Percentiles rank a stretch among this genome's conserved stretches.
phyloP scores from a whole-genome alignment of 2,329 filamentous ascomycete species.

The Xylaria sp. region DNA sequence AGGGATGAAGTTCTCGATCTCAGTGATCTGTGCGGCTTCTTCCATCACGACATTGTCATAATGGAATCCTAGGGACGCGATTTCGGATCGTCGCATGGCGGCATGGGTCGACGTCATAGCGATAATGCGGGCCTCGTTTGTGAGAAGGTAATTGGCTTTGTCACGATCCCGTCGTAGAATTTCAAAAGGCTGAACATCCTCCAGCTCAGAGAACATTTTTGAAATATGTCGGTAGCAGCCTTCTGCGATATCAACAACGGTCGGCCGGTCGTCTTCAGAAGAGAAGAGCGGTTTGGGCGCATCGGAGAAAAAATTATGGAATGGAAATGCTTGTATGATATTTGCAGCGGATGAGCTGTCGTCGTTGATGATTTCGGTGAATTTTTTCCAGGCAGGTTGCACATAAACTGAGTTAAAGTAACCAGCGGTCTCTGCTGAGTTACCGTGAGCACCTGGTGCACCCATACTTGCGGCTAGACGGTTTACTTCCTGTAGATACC shows the following conservation, averaged over 20 bases:
- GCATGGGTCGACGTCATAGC: conserved; percentile 99
- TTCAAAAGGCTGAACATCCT: conserved; percentile 94
- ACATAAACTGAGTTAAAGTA: conserved; percentile 97
- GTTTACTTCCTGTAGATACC: conserved; percentile 81
- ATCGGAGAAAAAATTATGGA: conserved; percentile 84
- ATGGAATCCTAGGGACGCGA: conserved; percentile 88
- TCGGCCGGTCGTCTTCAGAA: conserved; percentile 64
- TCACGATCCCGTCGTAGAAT: conserved; percentile 87
- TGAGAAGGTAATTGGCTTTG: conserved; percentile 93
- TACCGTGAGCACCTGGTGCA: conserved; percentile 92
- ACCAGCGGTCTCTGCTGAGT: conserved; percentile 93
- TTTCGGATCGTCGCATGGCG: conserved; percentile 90
- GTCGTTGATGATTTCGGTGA: conserved; percentile 68
- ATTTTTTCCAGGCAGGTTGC: conserved; percentile 85
- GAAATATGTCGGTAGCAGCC: conserved; percentile 89
- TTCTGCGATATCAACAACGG: conserved; percentile 74
- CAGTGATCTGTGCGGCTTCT: conserved; percentile 96
- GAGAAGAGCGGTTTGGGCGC: conserved; percentile 87
- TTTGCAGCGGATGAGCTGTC: conserved; percentile 63
- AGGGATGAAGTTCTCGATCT: conserved; percentile 96
- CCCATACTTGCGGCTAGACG: conserved; percentile 83
- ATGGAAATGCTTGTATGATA: conserved; percentile 80
- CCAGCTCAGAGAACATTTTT: conserved; percentile 89
- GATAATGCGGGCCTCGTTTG: conserved; percentile 94
- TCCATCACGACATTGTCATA: conserved; percentile 99